Evolutionary conservation across 306 rosid species (phyloP), one percentile per base, ranked within the genome.

Genomic region (Cajanus cajan): DNA sequence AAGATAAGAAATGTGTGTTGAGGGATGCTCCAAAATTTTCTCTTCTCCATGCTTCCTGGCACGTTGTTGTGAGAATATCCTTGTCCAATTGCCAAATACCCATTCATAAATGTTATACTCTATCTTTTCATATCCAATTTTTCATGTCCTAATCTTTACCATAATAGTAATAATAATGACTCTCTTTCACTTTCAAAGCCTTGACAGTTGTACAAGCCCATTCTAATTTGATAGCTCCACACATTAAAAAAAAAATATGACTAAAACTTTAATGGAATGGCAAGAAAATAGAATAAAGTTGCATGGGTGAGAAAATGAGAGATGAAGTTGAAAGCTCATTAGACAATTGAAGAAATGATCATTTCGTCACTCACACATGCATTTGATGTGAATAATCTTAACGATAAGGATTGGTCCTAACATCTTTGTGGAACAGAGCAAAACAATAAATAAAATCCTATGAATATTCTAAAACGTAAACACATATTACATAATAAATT

Each of bases 1-100:
- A 62, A 66, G 88, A 86, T 85, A 81, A 87, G 85, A 77, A 71
- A 80, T 79, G 76, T 52, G 86, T 75, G 86, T 52, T 80, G 82
- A 81, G 74, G 80, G 86, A 47, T 80, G 82, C 67, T 59, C 64
- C 51, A 65, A 4, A 19, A 63, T 22, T 84, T 36, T 8, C 44
- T 36, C 51, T 40, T 63, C 81, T 83, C 78, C 85, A 75, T 89
- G 83, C 50, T 78, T 71, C 85, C 83, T 45, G 59, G 70, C 88
- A 78, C 78, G 82, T 80, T 76, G 19, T 31, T 21, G 62, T 61
- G 83, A 58, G 14, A 73, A 64, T 36, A 28, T 64, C 76, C 66
- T 72, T 75, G 67, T 72, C 65, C 67, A 19, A n/a, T 7, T 79
- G 76, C 31, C 75, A 48, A 45, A 21, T 18, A 79, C 63, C 19